phyloP scores from a whole-genome alignment of 2,329 filamentous ascomycete genomes.

The Ascochyta koolunga region DNA sequence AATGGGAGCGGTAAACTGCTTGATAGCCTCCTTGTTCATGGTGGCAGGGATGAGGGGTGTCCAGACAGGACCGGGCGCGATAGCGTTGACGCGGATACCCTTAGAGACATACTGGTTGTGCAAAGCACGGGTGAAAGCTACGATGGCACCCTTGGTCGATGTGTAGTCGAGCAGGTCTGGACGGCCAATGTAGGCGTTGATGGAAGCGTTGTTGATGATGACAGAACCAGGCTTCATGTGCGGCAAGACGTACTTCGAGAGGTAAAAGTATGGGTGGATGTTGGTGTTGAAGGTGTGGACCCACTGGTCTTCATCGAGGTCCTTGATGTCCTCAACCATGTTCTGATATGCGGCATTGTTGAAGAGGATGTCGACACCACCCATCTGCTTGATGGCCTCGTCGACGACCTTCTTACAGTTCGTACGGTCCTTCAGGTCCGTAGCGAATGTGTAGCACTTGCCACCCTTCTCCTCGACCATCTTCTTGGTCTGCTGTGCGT shows the following conservation, averaged over 20 bases:
- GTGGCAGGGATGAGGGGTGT: slow-evolving; percentile 52
- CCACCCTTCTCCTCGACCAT: slow-evolving; percentile 70
- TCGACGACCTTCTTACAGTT: slow-evolving; percentile 75
- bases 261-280: slow-evolving; percentile 81
- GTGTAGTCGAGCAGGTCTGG: slow-evolving; percentile 84
- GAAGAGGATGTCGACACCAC: slow-evolving; percentile 73
- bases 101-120: slow-evolving; percentile 75
- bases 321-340: slow-evolving; percentile 73
- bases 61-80: slow-evolving; percentile 72
- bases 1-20: slow-evolving; percentile 76
- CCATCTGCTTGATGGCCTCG: slow-evolving; percentile 68
- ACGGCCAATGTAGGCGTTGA: slow-evolving; percentile 82
- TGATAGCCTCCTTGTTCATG: slow-evolving; percentile 63
- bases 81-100: slow-evolving; percentile 77
- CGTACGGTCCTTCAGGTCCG: slow-evolving; percentile 68
- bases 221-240: slow-evolving; percentile 76
- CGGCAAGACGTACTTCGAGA: slow-evolving; percentile 76
- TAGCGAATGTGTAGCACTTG: slow-evolving; percentile 67
- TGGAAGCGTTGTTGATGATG: slow-evolving; percentile 85
- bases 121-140: slow-evolving; percentile 78
- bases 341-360: slow-evolving; percentile 78
- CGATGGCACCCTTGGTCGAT: slow-evolving; percentile 76
- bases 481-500: slow-evolving; percentile 76
- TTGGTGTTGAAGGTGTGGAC: slow-evolving; percentile 80
- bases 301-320: slow-evolving; percentile 81